A percentile compares a stretch with the other conserved stretches of the same genome.
Evolutionary conservation across 495 filamentous ascomycete species (phyloP).

Genomic region (Oidiodendron maius): DNA sequence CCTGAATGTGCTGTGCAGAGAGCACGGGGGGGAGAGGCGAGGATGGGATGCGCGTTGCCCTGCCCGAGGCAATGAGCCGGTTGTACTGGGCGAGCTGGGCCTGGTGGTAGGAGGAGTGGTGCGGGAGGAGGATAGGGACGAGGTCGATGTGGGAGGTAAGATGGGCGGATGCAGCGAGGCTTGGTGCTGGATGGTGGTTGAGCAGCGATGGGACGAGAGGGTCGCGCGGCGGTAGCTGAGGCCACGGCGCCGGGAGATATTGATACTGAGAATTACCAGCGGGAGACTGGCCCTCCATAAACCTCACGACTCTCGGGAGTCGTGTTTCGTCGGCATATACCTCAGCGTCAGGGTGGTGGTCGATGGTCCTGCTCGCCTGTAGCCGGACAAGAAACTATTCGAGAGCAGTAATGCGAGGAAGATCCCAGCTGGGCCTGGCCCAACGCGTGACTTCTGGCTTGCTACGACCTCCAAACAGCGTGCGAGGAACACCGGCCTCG

Average conservation of each 20-base stretch:
- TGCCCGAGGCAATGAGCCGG: conserved; percentile 42
- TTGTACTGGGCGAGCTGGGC: conserved; percentile 50
- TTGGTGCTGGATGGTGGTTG: conserved; percentile 10
- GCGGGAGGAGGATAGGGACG: conserved; percentile 41
- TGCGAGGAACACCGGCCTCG: too few species aligned
- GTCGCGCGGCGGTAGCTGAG: conserved; percentile 22
- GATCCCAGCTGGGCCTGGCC: too few species aligned
- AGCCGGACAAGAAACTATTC: too few species aligned
- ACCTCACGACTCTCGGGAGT: conserved; percentile 16
- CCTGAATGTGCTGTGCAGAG: conserved; percentile 40
- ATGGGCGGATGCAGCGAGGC: conserved; percentile 19
- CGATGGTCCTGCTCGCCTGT: too few species aligned
- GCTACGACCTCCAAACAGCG: too few species aligned
- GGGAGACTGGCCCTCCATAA: conserved; percentile 25
- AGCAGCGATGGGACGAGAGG: conserved; percentile 14
- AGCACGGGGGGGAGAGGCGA: conserved; percentile 39
- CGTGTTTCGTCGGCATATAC: conserved; percentile 8
- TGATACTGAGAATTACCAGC: conserved; percentile 24
- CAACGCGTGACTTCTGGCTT: too few species aligned
- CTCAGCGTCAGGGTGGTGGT: too few species aligned
- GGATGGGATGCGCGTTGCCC: conserved; percentile 33
- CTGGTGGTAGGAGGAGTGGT: conserved; percentile 43
- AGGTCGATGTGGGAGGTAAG: conserved; percentile 37
- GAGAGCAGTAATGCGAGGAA: too few species aligned
- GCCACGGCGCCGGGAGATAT: conserved; percentile 25